Conservation (phyloP, 805 yeast genomes). For the Blastobotrys attinorum region DNA sequence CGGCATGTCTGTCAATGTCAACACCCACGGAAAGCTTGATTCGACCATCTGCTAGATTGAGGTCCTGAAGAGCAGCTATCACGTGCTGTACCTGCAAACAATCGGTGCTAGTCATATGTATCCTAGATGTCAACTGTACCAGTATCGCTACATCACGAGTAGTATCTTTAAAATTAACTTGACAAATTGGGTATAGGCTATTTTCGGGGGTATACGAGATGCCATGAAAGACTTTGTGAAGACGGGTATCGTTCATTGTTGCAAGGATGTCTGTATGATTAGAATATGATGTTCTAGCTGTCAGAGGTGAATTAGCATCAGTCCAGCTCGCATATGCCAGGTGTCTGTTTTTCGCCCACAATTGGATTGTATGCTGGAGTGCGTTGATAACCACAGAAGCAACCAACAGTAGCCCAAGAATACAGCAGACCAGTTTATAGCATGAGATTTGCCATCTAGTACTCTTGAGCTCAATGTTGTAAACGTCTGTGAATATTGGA, state of each 20-base stretch:
- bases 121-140: slow-evolving; percentile 49
- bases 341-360: too few relatives aligned
- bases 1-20: slow-evolving; percentile 46
- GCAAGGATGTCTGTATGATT: not conserved
- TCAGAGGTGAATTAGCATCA: too few relatives aligned
- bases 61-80: slow-evolving; percentile 43
- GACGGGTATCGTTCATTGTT: slow-evolving; percentile 28
- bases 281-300: too few relatives aligned
- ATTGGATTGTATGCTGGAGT: too few relatives aligned
- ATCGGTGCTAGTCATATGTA: slow-evolving; percentile 54
- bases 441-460: too few relatives aligned
- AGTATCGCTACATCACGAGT: slow-evolving; percentile 48
- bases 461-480: too few relatives aligned
- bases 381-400: too few relatives aligned
- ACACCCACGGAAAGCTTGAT: slow-evolving; percentile 55
- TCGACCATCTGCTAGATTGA: slow-evolving; percentile 44
- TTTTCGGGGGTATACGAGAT: slow-evolving; percentile 52
- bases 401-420: too few relatives aligned
- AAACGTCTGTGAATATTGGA: too few relatives aligned
- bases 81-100: slow-evolving; percentile 49
- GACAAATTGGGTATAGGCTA: slow-evolving; percentile 46
- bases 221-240: slow-evolving; percentile 43
- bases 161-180: slow-evolving; percentile 40
- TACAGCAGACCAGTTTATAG: too few relatives aligned
- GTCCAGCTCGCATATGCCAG: too few relatives aligned